Percentiles rank a stretch among this genome's conserved stretches.
phyloP scores from a whole-genome alignment of 441 rosid species.

The Jatropha multifida region DNA sequence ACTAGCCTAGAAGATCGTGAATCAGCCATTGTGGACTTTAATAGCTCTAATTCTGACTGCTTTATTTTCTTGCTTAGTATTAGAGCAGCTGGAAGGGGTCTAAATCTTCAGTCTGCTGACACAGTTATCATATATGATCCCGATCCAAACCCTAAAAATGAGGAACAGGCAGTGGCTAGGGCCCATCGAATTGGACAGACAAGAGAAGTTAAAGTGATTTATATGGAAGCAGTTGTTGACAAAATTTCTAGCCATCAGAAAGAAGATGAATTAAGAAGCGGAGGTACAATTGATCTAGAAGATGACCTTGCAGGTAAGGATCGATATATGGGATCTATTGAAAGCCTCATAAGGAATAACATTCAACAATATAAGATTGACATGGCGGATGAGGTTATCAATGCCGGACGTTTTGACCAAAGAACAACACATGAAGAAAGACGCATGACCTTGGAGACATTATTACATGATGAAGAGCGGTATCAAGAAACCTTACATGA shows the following conservation, averaged over 20 bases:
- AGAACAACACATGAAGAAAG: conserved; percentile 99
- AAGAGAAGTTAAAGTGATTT: conserved; percentile 97
- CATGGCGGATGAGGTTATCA: conserved; percentile 99
- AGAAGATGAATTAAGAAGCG: conserved; percentile 92
- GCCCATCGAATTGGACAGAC: conserved; percentile 99
- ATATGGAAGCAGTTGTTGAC: conserved; percentile 99
- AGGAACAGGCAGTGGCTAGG: conserved; percentile 99
- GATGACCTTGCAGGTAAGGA: conserved; percentile 99
- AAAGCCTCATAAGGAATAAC: conserved; percentile 98
- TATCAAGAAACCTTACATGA: conserved; percentile 97
- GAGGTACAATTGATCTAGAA: conserved; percentile 82
- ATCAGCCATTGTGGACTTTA: conserved; percentile 97
- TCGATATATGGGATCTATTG: conserved; percentile 97
- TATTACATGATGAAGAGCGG: conserved; percentile 98
- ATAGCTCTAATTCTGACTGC: conserved; percentile 83
- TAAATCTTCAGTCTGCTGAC: conserved; percentile 99
- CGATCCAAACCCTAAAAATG: conserved; percentile 99
- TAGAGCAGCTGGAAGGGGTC: conserved; percentile 99
- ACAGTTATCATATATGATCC: conserved; percentile 99
- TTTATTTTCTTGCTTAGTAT: conserved; percentile 97
- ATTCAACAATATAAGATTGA: conserved; percentile 99
- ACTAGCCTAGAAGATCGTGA: conserved; percentile 99
- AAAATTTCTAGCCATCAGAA: conserved; percentile 90
- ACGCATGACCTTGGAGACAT: conserved; percentile 94
- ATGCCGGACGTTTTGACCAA: conserved; percentile 99